Conservation (phyloP, 768 basidiomycete species). For the Boletus barrowsii region DNA sequence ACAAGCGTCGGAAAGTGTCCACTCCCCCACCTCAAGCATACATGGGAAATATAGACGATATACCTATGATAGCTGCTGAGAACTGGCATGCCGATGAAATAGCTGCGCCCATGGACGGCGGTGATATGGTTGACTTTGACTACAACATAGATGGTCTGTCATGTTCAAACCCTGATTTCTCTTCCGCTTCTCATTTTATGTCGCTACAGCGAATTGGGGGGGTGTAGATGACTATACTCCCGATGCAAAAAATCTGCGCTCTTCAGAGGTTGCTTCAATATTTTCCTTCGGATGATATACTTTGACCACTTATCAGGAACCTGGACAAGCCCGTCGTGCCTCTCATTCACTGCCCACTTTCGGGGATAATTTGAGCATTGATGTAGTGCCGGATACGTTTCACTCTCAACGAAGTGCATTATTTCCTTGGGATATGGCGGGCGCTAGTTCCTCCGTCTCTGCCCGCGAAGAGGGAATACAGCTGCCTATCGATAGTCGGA, state of each 20-base stretch:
- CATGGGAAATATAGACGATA: background rate
- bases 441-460: conserved; percentile 53
- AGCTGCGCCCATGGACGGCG: conserved; percentile 5
- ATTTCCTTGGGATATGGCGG: conserved; percentile 85
- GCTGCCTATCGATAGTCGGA: conserved; percentile 39
- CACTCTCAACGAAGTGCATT: conserved; percentile 66
- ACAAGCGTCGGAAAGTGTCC: conserved; percentile 47
- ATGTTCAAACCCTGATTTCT: background rate
- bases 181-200: conserved; percentile 2
- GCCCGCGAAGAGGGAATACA: conserved; percentile 35
- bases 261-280: conserved; percentile 58
- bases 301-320: conserved; percentile 53
- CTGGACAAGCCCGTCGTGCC: conserved; percentile 76
- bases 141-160: conserved; percentile 24
- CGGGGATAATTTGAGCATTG: conserved; percentile 49
- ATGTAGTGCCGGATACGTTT: conserved; percentile 37
- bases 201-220: conserved; percentile 23
- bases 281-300: background rate
- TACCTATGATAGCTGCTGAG: background rate
- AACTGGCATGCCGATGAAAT: conserved; percentile 15
- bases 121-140: conserved; percentile 21
- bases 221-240: conserved; percentile 14
- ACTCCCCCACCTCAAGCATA: background rate
- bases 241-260: conserved; percentile 33
- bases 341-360: conserved; percentile 55